Evolutionary conservation across 306 rosid species (phyloP).

Genomic region (Cucurbita moschata): DNA sequence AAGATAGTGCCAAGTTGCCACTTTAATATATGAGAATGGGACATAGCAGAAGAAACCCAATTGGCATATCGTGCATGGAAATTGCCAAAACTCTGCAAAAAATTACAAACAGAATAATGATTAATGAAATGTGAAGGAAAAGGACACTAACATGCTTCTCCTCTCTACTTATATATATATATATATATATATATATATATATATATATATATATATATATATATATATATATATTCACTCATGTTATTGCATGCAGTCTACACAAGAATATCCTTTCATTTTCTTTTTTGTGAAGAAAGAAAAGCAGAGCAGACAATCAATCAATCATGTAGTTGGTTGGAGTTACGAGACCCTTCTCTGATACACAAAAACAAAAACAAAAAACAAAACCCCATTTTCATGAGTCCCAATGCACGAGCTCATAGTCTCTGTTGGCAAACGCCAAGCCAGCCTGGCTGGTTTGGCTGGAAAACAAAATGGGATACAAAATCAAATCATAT

Average conservation of each 20-base stretch:
- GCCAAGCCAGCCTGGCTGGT: slow-evolving; percentile 5
- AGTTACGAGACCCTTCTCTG: slow-evolving; percentile 1
- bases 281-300: background rate
- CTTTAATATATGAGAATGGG: background rate
- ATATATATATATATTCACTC: background rate
- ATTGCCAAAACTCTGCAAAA: slow-evolving; percentile 4
- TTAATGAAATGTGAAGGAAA: background rate
- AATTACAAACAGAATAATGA: background rate
- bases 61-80: background rate
- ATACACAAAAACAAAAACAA: background rate
- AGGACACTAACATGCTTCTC: background rate
- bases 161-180: background rate
- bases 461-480: background rate
- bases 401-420: slow-evolving; percentile 18
- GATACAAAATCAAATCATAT: background rate
- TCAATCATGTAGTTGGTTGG: slow-evolving; percentile 1
- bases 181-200: no score
- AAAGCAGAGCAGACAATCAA: background rate
- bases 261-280: background rate
- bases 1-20: slow-evolving; percentile 1
- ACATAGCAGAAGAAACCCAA: background rate
- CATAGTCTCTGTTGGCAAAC: background rate
- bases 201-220: no score
- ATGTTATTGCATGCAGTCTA: background rate
- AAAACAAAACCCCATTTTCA: slow-evolving; percentile 5